Base-by-base conservation (phyloP, 345 rosid genomes). In the Angophora floribunda region DNA sequence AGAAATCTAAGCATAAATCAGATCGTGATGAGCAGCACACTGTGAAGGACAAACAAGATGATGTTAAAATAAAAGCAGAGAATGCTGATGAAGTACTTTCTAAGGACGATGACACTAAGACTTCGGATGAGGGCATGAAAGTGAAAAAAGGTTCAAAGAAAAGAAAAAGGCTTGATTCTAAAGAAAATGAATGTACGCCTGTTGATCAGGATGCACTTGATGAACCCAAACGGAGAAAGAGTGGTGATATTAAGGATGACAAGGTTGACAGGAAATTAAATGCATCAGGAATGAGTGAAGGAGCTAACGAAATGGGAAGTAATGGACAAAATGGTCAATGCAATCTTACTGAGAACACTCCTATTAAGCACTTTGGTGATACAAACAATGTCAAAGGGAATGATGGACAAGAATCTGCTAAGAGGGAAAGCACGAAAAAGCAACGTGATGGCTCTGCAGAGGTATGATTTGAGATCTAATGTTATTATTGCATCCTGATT, bases 81-180 rank as follows among this genome's bases (percentile, higher is more conserved):
- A 70, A 44, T 44, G 86, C 86, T 8, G 14, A 49, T 89, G 86
- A 87, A 13, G 86, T 89, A 90, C 85, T 86, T 52, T 59, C 36
- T 49, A 52, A 53, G 78, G 89, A 90, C 24, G 88, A 89, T 87
- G 88, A 80, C 32, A 28, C 87, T 11, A 87, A 87, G 88, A 89
- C 78, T 85, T 86, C 86, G 2, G 75, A 89, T 53, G 91, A 86
- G 67, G 91, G 53, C 80, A 87, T 86, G 36, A 92, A 90, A 86
- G 91, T 89, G 70, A 51, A 75, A 85, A 93, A 92, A 86, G 87
- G 52, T 90, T 92, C 96, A 87, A 96, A 95, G 93, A 97, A 97
- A 91, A 93, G 99, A 90, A 97, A 97, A 92, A 93, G 96, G 90
- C 61, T 86, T 52, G 94, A 90, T 87, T 92, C 96, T 85, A 93